Base-by-base conservation (phyloP, 2,329 filamentous ascomycete species). In the Aspergillus chevalieri region DNA sequence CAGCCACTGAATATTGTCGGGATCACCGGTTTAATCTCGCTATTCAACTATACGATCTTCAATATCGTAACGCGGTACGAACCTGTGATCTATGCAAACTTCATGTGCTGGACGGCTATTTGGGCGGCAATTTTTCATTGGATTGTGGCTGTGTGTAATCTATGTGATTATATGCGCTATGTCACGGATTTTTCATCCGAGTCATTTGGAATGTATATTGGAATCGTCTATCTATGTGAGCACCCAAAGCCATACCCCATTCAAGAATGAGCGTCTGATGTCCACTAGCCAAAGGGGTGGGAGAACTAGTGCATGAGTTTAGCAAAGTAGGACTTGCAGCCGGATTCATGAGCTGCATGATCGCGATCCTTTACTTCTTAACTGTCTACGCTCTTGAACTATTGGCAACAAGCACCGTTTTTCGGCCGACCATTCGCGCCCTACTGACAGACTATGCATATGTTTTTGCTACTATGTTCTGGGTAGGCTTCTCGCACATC, bases 401-500 rank as follows among this genome's bases (percentile, higher is more conserved):
- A 45, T 12, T 57, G 1, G 55, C 51, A 0, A 86, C 86, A 0
- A 86, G 76, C 21, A 73, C 70, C 0, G 57, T 77, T 8, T 75
- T 74, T 60, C 70, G 65, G 30, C 71, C 75, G 0, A 65, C 62
- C 49, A 59, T 75, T 21, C 70, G 78, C 6, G 71, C 73, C 14
- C 55, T 78, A 10, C 61, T 81, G 1, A 71, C 74, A 2, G 78
- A 80, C 53, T 81, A 78, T 52, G 75, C 76, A 2, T 79, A 76
- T 54, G 70, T 73, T 1, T 69, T 77, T 39, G 73, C 73, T 2
- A 78, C 76, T 0, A 64, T 92, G 54, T 93, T 92, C 76, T 92
- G 92, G 66, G 88, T 87, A 0, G 88, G 87, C 1, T 93, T 92
- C 61, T 84, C 90, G 3, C 85, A 90, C 67, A 80, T 92, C 79